Base-by-base conservation (phyloP, 139 green algal genomes). In the Zygnema circumcarinatum region DNA sequence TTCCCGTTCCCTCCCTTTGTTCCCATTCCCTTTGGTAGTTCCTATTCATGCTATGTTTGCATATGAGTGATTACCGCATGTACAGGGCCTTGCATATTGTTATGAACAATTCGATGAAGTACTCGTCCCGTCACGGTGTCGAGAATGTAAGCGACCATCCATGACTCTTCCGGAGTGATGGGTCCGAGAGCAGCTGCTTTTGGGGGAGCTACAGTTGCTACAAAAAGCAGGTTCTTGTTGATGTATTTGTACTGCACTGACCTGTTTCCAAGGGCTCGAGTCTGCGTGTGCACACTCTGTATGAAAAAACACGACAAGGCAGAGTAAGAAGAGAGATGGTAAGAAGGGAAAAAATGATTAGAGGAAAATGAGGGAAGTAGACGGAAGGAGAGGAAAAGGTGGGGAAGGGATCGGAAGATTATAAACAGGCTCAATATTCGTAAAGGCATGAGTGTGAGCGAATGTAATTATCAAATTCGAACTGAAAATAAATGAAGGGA, bases 231-330 rank as follows among this genome's bases (percentile, higher is more conserved):
- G 93, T 98, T 99, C 80, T 94, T 94, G 91, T 96, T 97, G 32
- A 98, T 84, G 92, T 98, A 96, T 67, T 97, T 98, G 92, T 96
- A 96, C 82, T 97, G 94, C 74, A 98, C 91, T 90, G 75, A 93
- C 41, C 94, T 94, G 86, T 97, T 93, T 31, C 95, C 95, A 72
- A 98, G 85, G 32, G 98, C 87, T 88, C 95, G 96, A 78, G 94
- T 94, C 25, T 93, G 92, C 2, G 93, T 94, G 92, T 96, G 92
- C 21, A 97, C 87, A 0, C 88, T 87, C 74, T 98, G 75, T 16
- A 78, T 29, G 54, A 33, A 33, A 29, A 72, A 72, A 29, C 54
- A 72, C 54, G 54, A 72, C n/a, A n/a, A 38, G 1, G 73, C 38
- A 41, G 21, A 81, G 74, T 38, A 67, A 39, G 74, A 62, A 67